phyloP scores from a whole-genome alignment of 2,329 filamentous ascomycete genomes.

The Cladosporium colombiae region DNA sequence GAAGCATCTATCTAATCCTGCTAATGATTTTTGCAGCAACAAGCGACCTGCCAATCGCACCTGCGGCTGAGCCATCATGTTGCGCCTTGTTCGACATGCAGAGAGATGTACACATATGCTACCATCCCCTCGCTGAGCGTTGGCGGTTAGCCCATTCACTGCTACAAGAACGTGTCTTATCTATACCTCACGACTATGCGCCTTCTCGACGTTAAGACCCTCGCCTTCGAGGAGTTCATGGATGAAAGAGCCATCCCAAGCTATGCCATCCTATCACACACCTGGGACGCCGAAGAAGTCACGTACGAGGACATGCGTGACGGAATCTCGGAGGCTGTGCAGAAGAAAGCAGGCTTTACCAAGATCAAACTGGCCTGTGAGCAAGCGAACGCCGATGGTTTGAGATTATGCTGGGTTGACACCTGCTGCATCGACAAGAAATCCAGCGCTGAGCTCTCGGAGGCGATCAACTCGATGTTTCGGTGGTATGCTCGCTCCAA shows the following conservation, averaged over 20 bases:
- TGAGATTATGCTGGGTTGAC: conserved; percentile 28
- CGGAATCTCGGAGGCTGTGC: background rate
- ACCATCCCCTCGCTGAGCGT: background rate
- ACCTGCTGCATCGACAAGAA: conserved; percentile 31
- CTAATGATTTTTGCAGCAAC: background rate
- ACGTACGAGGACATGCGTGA: conserved; percentile 27
- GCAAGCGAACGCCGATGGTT: conserved; percentile 25
- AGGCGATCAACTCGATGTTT: conserved; percentile 25
- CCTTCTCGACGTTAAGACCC: conserved; percentile 21
- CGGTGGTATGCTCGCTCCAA: conserved; percentile 25
- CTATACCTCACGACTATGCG: conserved; percentile 20
- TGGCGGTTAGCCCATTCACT: background rate
- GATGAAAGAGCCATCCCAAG: conserved; percentile 24
- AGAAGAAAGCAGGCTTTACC: conserved; percentile 25
- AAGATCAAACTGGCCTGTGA: conserved; percentile 28
- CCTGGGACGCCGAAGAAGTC: conserved; percentile 30
- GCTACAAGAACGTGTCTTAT: background rate
- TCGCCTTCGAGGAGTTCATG: conserved; percentile 24
- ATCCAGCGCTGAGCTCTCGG: conserved; percentile 25
- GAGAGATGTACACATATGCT: background rate
- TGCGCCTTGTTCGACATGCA: background rate
- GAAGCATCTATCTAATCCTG: background rate
- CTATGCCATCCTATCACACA: conserved; percentile 32
- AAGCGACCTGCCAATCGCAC: background rate
- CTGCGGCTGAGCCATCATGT: background rate